Evolutionary conservation across 495 filamentous ascomycete species (phyloP).

Genomic region (Sporormia fimetaria): DNA sequence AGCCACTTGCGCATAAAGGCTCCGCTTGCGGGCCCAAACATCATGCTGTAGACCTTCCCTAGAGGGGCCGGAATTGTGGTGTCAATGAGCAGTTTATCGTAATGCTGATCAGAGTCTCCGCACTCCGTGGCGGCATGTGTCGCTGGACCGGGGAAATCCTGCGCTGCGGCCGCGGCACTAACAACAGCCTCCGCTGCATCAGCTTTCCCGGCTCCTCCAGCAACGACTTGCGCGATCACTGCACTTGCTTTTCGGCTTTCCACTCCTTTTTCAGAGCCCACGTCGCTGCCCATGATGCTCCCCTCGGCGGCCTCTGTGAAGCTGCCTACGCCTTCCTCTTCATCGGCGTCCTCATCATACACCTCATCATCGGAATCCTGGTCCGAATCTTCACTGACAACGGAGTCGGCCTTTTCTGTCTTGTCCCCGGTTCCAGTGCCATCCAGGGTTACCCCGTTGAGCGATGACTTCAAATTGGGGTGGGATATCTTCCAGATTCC

Average conservation of each 20-base stretch:
- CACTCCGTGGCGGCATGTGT: constrained; percentile 78
- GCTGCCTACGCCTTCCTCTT: constrained; percentile 47
- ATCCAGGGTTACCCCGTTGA: constrained; percentile 74
- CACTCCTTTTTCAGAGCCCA: constrained; percentile 40
- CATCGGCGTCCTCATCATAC: constrained; percentile 53
- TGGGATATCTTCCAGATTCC: constrained; percentile 98
- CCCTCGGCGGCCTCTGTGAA: constrained; percentile 50
- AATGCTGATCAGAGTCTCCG: constrained; percentile 62
- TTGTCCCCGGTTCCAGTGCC: constrained; percentile 74
- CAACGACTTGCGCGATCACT: constrained; percentile 35
- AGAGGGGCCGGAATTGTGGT: constrained; percentile 79
- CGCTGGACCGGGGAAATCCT: constrained; percentile 78
- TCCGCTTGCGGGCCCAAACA: constrained; percentile 71
- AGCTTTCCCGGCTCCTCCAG: constrained; percentile 35
- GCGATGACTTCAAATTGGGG: constrained; percentile 73
- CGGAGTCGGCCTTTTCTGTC: constrained; percentile 66
- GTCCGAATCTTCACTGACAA: constrained; percentile 43
- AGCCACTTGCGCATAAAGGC: constrained; percentile 78
- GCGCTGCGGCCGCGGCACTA: constrained; percentile 38
- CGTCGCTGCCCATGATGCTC: constrained; percentile 51
- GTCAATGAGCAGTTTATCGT: constrained; percentile 74
- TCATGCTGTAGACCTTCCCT: constrained; percentile 77
- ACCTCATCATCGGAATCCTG: constrained; percentile 49
- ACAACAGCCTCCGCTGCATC: constrained; percentile 44
- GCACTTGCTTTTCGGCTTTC: constrained; percentile 58